Evolutionary conservation across 1,284 basidiomycete species (phyloP).

Genomic region (Ceratobasidium theobromae): DNA sequence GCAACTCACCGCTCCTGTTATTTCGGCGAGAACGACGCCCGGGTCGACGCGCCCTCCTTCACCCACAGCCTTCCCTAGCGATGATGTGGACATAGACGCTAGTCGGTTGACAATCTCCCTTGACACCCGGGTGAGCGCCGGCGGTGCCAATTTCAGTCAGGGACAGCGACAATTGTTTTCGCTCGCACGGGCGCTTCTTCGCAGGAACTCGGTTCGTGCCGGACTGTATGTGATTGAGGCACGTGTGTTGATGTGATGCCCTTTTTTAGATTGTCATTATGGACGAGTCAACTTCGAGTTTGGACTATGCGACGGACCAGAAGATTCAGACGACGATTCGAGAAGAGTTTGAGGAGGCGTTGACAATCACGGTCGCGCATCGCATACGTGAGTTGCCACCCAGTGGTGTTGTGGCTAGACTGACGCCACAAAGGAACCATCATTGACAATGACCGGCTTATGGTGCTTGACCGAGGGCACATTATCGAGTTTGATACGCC

Average conservation of each 20-base stretch:
- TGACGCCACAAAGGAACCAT: conserved; percentile 18
- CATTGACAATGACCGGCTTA: conserved; percentile 61
- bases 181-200: conserved; percentile 56
- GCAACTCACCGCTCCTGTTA: conserved; percentile 1
- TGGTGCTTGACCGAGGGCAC: conserved; percentile 77
- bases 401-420: neutral
- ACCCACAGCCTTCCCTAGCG: conserved; percentile 39
- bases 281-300: conserved; percentile 71
- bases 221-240: neutral
- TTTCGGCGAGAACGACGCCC: conserved; percentile 10
- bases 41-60: conserved; percentile 9
- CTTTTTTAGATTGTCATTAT: conserved; percentile 21
- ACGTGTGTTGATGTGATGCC: neutral
- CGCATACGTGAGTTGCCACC: conserved; percentile 26
- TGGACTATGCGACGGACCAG: conserved; percentile 59
- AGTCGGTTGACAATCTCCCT: conserved; percentile 45
- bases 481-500: conserved; percentile 52
- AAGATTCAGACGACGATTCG: conserved; percentile 76
- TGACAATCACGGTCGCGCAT: conserved; percentile 62
- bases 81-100: conserved; percentile 39
- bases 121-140: conserved; percentile 66
- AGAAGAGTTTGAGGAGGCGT: conserved; percentile 69
- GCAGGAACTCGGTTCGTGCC: conserved; percentile 19
- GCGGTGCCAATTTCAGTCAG: conserved; percentile 65
- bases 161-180: conserved; percentile 65